A percentile compares a stretch with the other conserved stretches of the same genome.
phyloP scores from a whole-genome alignment of 345 rosid genomes.

The Cardamine resedifolia region DNA sequence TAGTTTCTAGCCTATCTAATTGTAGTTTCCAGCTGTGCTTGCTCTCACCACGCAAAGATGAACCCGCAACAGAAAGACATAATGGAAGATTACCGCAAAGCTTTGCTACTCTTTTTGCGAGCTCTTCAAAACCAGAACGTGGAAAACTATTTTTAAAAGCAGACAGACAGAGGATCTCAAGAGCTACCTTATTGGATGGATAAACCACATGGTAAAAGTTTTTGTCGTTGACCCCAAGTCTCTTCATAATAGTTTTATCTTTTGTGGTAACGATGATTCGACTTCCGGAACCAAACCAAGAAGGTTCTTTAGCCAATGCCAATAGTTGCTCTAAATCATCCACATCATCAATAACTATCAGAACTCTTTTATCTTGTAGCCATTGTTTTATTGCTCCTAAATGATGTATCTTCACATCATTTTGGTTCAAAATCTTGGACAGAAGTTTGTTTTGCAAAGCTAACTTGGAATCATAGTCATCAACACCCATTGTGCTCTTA shows the following conservation, averaged over 20 bases:
- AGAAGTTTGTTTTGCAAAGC: slow-evolving; percentile 7
- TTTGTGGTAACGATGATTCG: slow-evolving; percentile 59
- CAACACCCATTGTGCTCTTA: no score
- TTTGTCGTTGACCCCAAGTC: background rate
- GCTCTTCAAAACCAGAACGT: background rate
- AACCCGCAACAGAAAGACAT: slow-evolving; percentile 41
- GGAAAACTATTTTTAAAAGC: slow-evolving; percentile 17
- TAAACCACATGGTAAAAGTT: slow-evolving; percentile 11
- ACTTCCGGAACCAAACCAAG: slow-evolving; percentile 52
- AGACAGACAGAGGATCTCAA: slow-evolving; percentile 5
- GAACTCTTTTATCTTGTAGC: slow-evolving; percentile 29
- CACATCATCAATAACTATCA: slow-evolving; percentile 54
- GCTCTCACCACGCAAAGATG: slow-evolving; percentile 7
- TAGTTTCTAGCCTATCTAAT: slow-evolving; percentile 14
- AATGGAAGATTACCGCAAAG: slow-evolving; percentile 38
- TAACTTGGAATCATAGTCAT: background rate
- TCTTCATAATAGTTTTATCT: slow-evolving; percentile 28
- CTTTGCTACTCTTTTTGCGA: background rate
- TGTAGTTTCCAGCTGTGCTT: slow-evolving; percentile 29
- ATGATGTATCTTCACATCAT: slow-evolving; percentile 9
- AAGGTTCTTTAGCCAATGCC: slow-evolving; percentile 44
- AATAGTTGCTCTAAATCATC: slow-evolving; percentile 44
- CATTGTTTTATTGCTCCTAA: slow-evolving; percentile 2
- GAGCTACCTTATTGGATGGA: slow-evolving; percentile 21
- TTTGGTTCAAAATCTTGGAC: slow-evolving; percentile 7